phyloP scores from a whole-genome alignment of 2,329 filamentous ascomycete genomes.

The Daldinia sp. region DNA sequence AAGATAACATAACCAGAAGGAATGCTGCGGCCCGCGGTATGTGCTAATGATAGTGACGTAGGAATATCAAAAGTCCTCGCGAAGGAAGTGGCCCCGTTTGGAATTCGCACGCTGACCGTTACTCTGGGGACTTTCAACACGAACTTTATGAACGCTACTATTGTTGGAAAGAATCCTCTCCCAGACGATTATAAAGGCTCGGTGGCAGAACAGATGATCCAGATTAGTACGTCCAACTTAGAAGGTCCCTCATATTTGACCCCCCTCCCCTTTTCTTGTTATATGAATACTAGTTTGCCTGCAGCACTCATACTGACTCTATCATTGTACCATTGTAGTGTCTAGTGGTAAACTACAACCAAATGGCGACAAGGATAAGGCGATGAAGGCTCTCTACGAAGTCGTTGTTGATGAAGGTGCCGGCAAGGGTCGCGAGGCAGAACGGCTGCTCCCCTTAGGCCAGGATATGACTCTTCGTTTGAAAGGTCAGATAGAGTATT shows the following conservation, averaged over 20 bases:
- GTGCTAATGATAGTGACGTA: conserved; percentile 31
- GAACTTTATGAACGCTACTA: conserved; percentile 53
- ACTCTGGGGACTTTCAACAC: conserved; percentile 60
- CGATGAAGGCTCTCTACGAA: conserved; percentile 59
- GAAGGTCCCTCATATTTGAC: too few species aligned
- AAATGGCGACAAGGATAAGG: conserved; percentile 61
- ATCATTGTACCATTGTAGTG: conserved; percentile 29
- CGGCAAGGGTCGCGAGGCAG: conserved; percentile 54
- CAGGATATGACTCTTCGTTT: conserved; percentile 1
- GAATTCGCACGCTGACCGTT: conserved; percentile 58
- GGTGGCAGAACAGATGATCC: conserved; percentile 51
- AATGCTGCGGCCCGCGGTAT: background rate
- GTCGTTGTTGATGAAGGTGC: conserved; percentile 57
- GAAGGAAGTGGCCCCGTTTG: conserved; percentile 59
- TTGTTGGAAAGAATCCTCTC: conserved; percentile 49
- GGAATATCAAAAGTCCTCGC: conserved; percentile 58
- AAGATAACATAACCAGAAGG: background rate
- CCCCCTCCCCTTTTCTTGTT: too few species aligned
- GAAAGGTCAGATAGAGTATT: conserved; percentile 2
- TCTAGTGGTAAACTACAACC: conserved; percentile 48
- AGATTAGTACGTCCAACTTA: conserved; percentile 21
- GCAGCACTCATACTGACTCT: background rate
- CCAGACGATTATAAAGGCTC: conserved; percentile 59
- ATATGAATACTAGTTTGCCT: too few species aligned
- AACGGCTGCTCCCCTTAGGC: conserved; percentile 46